Evolutionary conservation across 139 green algal genomes (phyloP), one percentile per base, ranked within the genome.

Genomic region (Chlorella sp.): DNA sequence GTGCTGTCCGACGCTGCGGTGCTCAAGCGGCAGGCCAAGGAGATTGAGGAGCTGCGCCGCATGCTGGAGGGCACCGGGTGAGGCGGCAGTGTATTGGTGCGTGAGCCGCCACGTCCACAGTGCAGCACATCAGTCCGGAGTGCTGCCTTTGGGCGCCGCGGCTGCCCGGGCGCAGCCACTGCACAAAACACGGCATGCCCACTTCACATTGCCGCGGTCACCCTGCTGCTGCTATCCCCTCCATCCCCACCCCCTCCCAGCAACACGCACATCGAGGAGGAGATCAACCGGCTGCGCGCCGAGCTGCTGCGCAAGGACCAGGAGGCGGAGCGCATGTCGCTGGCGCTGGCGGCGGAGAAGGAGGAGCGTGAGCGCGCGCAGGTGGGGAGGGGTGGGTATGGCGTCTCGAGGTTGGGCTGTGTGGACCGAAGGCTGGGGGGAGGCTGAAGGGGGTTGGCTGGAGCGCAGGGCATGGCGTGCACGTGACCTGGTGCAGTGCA

Each of bases 21-120:
- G 60, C 88, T 99, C 19, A 98, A 98, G 89, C 90, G 96, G 2
- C 97, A 99, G 87, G 91, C 95, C 56, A 89, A 84, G 54, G 90
- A 96, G 83, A 91, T 95, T 48, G 92, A 96, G 87, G 90, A 94
- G 77, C 84, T 95, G 74, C 87, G 89, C 0, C 86, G 70, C 60
- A 89, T 93, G 84, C 82, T 95, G 60, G 90, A 93, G 67, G 79
- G 80, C 74, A 91, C 56, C 30, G 89, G 88, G 88, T 91, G 60
- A 58, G 77, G 22, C 34, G 32, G 46, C 9, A 34, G 16, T 41
- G 44, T 19, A 0, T 60, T 44, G 13, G 43, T 0, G 68, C 17
- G 48, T 26, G 22, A 65, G 56, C 22, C 56, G 9, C 22, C 36
- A 48, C 22, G 60, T 34, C 22, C 2, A 24, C 60, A 36, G 26